These are phyloP conservation scores for Boeremia exigua DNA, from an alignment of 2,329 filamentous ascomycete genomes.

Conservation along the genomic window DNA sequence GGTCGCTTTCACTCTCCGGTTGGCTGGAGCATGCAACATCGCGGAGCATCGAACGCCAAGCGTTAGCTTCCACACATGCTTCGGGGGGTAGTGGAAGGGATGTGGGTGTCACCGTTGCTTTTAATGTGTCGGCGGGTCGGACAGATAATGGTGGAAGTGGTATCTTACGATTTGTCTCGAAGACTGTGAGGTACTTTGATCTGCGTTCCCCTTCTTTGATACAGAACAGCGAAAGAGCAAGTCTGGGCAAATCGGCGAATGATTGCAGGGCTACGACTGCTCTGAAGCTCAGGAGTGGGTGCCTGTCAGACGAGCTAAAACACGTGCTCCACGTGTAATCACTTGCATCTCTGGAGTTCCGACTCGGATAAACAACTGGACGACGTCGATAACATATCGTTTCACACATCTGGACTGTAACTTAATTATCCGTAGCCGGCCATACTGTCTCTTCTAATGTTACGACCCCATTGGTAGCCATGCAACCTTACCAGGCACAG, in stretches of 20 bases:
- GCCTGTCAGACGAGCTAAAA: constrained; percentile 4
- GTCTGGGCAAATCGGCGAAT: neutral
- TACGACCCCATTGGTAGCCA: constrained; percentile 19
- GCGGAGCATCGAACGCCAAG: constrained; percentile 13
- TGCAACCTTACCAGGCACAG: constrained; percentile 31
- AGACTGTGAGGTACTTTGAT: neutral
- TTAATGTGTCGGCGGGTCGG: constrained; percentile 5
- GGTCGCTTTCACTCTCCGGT: constrained; percentile 10
- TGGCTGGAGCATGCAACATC: constrained; percentile 8
- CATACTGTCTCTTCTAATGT: neutral
- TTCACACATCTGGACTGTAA: neutral
- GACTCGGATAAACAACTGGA: neutral
- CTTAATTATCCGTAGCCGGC: neutral
- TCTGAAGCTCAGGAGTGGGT: neutral
- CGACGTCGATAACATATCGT: neutral
- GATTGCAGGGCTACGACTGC: neutral
- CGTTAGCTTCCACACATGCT: constrained; percentile 9
- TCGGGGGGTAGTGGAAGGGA: constrained; percentile 5
- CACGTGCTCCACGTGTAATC: neutral
- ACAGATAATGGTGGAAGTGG: constrained; percentile 4
- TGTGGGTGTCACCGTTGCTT: constrained; percentile 9
- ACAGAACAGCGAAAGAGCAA: constrained; percentile 1
- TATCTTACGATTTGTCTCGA: neutral
- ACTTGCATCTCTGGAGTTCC: neutral
- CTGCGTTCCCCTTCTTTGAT: neutral